Conservation (phyloP, 257 asterid species). For the Solanum chmielewskii region DNA sequence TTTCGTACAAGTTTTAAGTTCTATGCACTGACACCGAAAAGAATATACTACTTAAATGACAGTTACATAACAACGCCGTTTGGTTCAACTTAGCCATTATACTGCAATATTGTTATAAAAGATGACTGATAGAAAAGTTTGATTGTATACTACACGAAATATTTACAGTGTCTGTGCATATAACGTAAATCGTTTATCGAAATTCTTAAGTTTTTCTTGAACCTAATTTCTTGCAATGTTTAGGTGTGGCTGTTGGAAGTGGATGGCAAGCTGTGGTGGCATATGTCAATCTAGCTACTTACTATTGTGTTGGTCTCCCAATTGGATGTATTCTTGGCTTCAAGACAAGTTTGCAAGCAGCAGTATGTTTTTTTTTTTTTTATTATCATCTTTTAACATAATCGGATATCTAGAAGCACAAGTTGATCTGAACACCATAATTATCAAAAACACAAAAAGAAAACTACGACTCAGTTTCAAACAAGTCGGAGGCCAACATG, state of each 20-base stretch:
- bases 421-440: background rate
- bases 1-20: background rate
- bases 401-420: background rate
- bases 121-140: background rate
- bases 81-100: background rate
- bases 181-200: background rate
- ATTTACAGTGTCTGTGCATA: background rate
- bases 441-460: background rate
- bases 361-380: constrained; percentile 1
- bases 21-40: background rate
- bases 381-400: background rate
- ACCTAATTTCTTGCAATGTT: background rate
- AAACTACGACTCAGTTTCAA: background rate
- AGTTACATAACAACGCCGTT: background rate
- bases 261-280: constrained; percentile 29
- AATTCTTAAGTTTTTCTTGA: background rate
- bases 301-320: constrained; percentile 17
- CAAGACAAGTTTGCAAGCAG: constrained; percentile 16
- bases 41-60: background rate
- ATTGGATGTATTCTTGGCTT: constrained; percentile 17
- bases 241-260: constrained; percentile 27
- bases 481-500: background rate
- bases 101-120: background rate
- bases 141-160: background rate
- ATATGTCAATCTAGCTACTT: constrained; percentile 11